A percentile compares a stretch with the other conserved stretches of the same genome.
These are phyloP conservation scores for Mycosphaerelloides madeirae DNA, from an alignment of 2,329 filamentous ascomycete species.

Conservation along the genomic window DNA sequence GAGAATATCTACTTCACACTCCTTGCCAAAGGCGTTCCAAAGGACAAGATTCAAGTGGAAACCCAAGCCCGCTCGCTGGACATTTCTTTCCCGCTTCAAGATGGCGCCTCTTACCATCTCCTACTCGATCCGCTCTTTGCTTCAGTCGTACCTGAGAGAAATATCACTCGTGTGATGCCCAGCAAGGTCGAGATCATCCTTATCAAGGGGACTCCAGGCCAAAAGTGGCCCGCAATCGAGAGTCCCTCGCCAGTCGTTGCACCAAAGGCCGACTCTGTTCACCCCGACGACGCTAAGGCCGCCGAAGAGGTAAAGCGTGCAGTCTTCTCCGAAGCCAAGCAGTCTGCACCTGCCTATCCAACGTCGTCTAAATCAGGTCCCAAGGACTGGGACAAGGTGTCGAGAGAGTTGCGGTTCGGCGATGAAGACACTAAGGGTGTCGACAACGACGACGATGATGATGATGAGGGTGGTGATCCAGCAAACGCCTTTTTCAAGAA, in stretches of 20 bases:
- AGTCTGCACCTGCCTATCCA: constrained; percentile 62
- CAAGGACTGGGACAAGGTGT: constrained; percentile 89
- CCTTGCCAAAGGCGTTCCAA: constrained; percentile 60
- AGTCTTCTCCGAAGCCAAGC: constrained; percentile 12
- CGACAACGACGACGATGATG: constrained; percentile 43
- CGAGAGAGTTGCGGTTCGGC: constrained; percentile 42
- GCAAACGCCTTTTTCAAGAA: constrained; percentile 86
- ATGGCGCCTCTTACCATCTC: constrained; percentile 55
- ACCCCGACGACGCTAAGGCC: constrained; percentile 3
- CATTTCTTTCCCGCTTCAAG: constrained; percentile 55
- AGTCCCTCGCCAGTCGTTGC: constrained; percentile 31
- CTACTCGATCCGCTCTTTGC: constrained; percentile 64
- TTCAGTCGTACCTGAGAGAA: constrained; percentile 57
- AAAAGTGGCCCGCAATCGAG: constrained; percentile 65
- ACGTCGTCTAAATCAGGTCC: constrained; percentile 78
- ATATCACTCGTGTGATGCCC: constrained; percentile 61
- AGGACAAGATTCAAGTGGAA: constrained; percentile 52
- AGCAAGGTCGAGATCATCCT: constrained; percentile 77
- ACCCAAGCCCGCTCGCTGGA: constrained; percentile 46
- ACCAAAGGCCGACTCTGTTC: constrained; percentile 11
- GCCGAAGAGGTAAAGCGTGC: constrained; percentile 14
- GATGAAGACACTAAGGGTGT: constrained; percentile 20
- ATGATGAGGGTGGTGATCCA: constrained; percentile 54
- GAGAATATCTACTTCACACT: constrained; percentile 60
- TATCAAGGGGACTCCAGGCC: constrained; percentile 59